Percentiles rank a stretch among this genome's conserved stretches.
Conservation (phyloP, 306 rosid genomes). For the Hippophae gyantsensis region DNA sequence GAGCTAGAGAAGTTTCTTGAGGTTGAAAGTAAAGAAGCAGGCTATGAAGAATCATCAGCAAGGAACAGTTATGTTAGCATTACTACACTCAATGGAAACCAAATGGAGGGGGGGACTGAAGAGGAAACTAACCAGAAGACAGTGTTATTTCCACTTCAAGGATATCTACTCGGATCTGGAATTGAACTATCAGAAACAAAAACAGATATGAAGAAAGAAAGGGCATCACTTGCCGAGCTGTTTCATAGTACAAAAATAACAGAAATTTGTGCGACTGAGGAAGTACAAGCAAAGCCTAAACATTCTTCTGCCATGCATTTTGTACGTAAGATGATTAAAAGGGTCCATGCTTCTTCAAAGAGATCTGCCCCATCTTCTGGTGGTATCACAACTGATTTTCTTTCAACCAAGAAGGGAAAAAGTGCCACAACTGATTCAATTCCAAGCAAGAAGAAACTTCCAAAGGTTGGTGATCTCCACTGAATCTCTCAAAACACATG, state of each 20-base stretch:
- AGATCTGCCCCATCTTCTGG: constrained; percentile 18
- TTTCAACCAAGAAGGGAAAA: constrained; percentile 23
- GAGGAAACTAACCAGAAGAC: constrained; percentile 48
- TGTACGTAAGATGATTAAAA: constrained; percentile 55
- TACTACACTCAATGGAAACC: constrained; percentile 52
- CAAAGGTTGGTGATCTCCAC: constrained; percentile 50
- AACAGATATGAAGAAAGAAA: constrained; percentile 48
- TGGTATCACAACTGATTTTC: constrained; percentile 26
- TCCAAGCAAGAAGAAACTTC: constrained; percentile 47
- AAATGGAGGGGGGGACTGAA: constrained; percentile 35
- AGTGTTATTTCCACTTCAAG: constrained; percentile 77
- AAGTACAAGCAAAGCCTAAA: constrained; percentile 31
- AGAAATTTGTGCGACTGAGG: constrained; percentile 28
- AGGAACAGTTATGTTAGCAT: constrained; percentile 62
- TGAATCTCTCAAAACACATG: constrained; percentile 17
- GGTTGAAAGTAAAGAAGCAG: constrained; percentile 51
- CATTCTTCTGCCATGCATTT: constrained; percentile 42
- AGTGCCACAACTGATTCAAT: constrained; percentile 21
- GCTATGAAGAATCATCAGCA: constrained; percentile 49
- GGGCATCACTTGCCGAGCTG: constrained; percentile 51
- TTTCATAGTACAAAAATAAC: constrained; percentile 48
- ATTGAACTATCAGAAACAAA: constrained; percentile 42
- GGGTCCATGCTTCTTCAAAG: constrained; percentile 36
- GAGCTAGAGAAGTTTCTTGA: constrained; percentile 76
- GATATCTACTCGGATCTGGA: constrained; percentile 70